phyloP scores from a whole-genome alignment of 768 basidiomycete species.

The Kwoniella botswanensis region DNA sequence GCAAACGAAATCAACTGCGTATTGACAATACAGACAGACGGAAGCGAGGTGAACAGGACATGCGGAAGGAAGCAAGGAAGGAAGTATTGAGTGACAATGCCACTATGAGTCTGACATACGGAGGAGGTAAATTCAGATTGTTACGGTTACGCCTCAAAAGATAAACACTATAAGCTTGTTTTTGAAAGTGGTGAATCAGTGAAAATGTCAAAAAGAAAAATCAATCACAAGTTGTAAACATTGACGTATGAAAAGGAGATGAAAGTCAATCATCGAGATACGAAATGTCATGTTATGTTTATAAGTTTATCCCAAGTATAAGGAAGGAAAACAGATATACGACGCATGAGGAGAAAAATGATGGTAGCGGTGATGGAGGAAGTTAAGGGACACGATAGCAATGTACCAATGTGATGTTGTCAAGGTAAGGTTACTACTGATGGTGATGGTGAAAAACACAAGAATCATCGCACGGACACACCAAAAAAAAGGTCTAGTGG shows the following conservation, averaged over 20 bases:
- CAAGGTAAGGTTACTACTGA: not conserved
- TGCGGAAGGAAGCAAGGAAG: not conserved
- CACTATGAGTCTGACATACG: not conserved
- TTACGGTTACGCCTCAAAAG: too few species aligned
- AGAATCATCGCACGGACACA: slow-evolving; percentile 6
- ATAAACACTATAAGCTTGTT: too few species aligned
- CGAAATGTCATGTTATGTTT: not conserved
- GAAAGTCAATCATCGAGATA: not conserved
- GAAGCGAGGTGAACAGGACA: not conserved
- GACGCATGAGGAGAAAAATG: not conserved
- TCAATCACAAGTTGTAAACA: too few species aligned
- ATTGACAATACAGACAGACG: not conserved
- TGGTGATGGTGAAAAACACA: not conserved
- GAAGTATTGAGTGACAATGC: too few species aligned
- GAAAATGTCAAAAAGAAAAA: not conserved
- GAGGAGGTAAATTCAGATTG: too few species aligned
- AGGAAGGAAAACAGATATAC: not conserved
- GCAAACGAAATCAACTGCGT: not conserved
- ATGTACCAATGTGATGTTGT: not conserved
- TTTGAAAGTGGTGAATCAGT: not conserved
- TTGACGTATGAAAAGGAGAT: not conserved
- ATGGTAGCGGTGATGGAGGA: slow-evolving; percentile 4
- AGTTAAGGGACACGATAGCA: slow-evolving; percentile 1
- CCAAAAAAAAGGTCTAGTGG: not conserved
- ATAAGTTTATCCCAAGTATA: not conserved